Evolutionary conservation across 2,329 filamentous ascomycete species (phyloP), one percentile per base, ranked within the genome.

Genomic region (Pezicula radicicola): DNA sequence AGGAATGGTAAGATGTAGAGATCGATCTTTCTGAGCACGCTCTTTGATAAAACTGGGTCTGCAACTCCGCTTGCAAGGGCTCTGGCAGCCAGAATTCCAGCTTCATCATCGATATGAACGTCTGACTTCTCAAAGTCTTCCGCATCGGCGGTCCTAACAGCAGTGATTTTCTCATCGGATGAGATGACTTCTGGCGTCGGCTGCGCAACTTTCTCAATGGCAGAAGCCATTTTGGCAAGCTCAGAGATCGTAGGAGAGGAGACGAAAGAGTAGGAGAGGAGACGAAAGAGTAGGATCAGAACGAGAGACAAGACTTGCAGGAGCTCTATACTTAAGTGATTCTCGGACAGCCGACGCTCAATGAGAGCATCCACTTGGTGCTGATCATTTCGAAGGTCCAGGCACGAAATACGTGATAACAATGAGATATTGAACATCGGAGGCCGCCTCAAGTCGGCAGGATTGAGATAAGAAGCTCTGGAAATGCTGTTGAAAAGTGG

Each of bases 21-120:
- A 49, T 62, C 60, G 37, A 62, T 59, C 50, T 62, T 62, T 18
- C 53, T 47, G 35, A 62, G 27, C 2, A 62, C 56, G 30, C 37
- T 53, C 10, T 54, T 60, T 3, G 63, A 63, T 4, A 53, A 21
- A 35, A 61, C 56, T 21, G 60, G 45, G 28, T 63, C 63, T n/a
- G 59, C 60, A 3, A 51, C 46, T 16, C 58, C 62, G 45, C 50
- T 61, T 8, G 66, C 59, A 40, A 71, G 60, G 1, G 71, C 71
- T 1, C 60, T 61, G 16, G 65, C 70, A 9, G 70, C 71, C 5
- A 73, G 53, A 9, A 62, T 63, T 3, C 68, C 63, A n/a, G 64
- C 57, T 46, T 67, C 64, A 53, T 67, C 64, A 27, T 66, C 60
- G 45, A 67, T 64, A 30, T 16, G 42, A 28, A 45, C 9, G 13